phyloP scores from a whole-genome alignment of 169 alveolate genomes.

The Eimeria brunetti region DNA sequence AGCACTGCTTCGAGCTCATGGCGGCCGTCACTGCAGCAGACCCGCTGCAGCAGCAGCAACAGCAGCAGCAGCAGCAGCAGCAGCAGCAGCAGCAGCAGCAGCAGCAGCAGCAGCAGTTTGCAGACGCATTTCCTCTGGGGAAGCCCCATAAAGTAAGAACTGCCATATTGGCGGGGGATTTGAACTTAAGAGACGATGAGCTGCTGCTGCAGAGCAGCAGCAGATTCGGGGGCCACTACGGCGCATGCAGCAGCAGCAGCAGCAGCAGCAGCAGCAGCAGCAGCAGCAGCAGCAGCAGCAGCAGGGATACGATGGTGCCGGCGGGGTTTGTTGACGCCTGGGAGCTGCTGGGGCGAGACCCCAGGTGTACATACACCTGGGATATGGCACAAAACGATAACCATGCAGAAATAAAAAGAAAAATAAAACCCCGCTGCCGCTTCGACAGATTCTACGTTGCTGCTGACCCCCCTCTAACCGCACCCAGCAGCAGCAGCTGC shows the following conservation, averaged over 20 bases:
- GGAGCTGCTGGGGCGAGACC: conserved; percentile 71
- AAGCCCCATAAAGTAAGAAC: conserved; percentile 35
- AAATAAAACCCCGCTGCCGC: conserved; percentile 11
- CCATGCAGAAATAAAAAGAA: conserved; percentile 33
- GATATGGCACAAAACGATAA: conserved; percentile 74
- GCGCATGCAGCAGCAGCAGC: conserved; percentile 45
- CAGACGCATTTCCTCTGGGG: conserved; percentile 15
- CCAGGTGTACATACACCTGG: conserved; percentile 75
- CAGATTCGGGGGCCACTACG: too few relatives aligned
- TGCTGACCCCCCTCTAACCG: not conserved
- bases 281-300: conserved; percentile 24
- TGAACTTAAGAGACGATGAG: conserved; percentile 71
- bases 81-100: conserved; percentile 39
- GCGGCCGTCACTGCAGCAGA: conserved; percentile 13
- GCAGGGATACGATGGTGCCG: not conserved
- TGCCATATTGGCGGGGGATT: conserved; percentile 75
- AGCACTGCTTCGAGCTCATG: conserved; percentile 44
- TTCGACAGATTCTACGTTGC: conserved; percentile 43
- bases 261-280: not conserved
- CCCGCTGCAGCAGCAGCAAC: conserved; percentile 44
- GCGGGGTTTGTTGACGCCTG: conserved; percentile 12
- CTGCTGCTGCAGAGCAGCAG: conserved; percentile 47
- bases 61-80: not conserved
- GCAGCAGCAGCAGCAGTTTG: conserved; percentile 11
- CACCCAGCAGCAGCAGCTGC: conserved; percentile 11